Conservation (phyloP, 1,139 yeast genomes). For the Lodderomyces metapsilosis region DNA sequence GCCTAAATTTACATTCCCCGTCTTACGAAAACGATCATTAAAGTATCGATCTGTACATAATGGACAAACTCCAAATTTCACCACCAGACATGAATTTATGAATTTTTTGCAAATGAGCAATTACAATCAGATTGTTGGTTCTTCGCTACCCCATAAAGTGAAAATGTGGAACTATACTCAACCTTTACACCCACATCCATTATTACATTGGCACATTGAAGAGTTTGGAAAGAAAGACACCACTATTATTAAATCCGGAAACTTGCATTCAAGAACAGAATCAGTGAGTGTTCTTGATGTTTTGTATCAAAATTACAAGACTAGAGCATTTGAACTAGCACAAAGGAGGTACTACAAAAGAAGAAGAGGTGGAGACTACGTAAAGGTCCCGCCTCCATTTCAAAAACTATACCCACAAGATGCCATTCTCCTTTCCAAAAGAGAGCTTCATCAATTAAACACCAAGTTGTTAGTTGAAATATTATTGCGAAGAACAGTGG, state of each 20-base stretch:
- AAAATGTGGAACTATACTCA: constrained; percentile 23
- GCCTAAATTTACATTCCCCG: constrained; percentile 33
- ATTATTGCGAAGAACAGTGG: constrained; percentile 40
- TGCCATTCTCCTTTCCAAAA: constrained; percentile 19
- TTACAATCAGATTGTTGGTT: constrained; percentile 25
- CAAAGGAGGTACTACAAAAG: constrained; percentile 13
- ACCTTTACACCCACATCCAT: constrained; percentile 24
- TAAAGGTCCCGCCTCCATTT: constrained; percentile 26
- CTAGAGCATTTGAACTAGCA: constrained; percentile 23
- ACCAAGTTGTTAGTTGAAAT: constrained; percentile 35
- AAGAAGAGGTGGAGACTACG: constrained; percentile 3
- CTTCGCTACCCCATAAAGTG: constrained; percentile 31
- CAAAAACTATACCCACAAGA: constrained; percentile 33
- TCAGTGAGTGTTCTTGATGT: constrained; percentile 18
- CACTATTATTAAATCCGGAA: constrained; percentile 4
- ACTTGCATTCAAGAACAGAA: not conserved
- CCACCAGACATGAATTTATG: constrained; percentile 25
- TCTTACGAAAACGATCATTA: constrained; percentile 34
- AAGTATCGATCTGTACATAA: constrained; percentile 21
- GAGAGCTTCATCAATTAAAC: constrained; percentile 31
- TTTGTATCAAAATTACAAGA: constrained; percentile 27
- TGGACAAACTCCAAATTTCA: constrained; percentile 24
- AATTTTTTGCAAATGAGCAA: constrained; percentile 23
- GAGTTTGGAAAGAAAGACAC: not conserved
- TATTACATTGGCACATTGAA: constrained; percentile 6